Base-by-base conservation (phyloP, 148 eudicot genomes). In the Nepenthes gracilis region DNA sequence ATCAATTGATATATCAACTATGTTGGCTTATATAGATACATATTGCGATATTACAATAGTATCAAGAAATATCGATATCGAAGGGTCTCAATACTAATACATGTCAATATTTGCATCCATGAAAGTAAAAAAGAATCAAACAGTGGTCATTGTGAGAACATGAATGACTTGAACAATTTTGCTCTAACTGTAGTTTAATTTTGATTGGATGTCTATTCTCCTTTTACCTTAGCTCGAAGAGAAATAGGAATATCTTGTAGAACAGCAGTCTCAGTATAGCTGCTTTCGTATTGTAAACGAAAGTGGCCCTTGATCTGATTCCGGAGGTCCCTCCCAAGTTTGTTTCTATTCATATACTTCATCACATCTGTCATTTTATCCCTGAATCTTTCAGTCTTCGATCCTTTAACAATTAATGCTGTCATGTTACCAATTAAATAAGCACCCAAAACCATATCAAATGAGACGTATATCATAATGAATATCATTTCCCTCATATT, bases 401-500 rank as follows among this genome's bases (percentile, higher is more conserved):
- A 83, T 64, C 88, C 92, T 76, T 85, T 85, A 9, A 85, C 92
- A 23, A 85, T 76, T 59, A 85, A 62, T 45, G 91, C 91, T 15
- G 92, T 85, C 77, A 83, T 83, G 68, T 83, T 85, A 76, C 88
- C 92, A 40, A 85, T 76, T 67, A 85, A 64, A 64, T 85, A 85
- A 61, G 92, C 92, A 67, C 88, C 83, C 69, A 85, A 53, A 64
- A 85, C 65, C 92, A 85, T 85, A 61, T 85, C 88, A 68, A 85
- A 85, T 1, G 92, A 83, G 54, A 85, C 85, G 61, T 83, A 85
- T 53, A 85, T 68, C 92, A 85, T 85, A 38, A 85, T 52, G 23
- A 85, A 85, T 67, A 85, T 85, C 92, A 83, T 83, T 76, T 85
- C 88, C 77, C 85, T 78, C 75, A 76, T 0, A 72, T 85, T 85